Base-by-base conservation (phyloP, 1,284 basidiomycete species). In the Volvariella surrecta region DNA sequence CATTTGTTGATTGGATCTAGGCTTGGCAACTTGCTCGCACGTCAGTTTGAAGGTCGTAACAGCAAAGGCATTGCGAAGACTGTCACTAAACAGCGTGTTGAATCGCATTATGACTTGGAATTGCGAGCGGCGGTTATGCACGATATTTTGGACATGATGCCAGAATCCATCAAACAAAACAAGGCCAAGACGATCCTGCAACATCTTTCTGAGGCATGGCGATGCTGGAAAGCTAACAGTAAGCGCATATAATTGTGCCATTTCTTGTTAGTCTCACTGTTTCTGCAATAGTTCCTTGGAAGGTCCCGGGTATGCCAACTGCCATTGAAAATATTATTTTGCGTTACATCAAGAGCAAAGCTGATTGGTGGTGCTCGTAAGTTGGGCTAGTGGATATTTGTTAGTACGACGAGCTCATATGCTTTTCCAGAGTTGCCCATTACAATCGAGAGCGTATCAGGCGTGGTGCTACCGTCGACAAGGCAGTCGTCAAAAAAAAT, bases 301-400 rank as follows among this genome's bases (percentile, higher is more conserved):
- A 94, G 63, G 92, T 95, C 3, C 91, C 90, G 9, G 92, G 92
- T 42, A 95, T 96, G 89, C 92, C 96, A 0, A 95, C 94, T 0
- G 90, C 96, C 4, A 96, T 99, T 52, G 96, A 99, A 68, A 99
- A 98, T 64, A 96, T 99, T 62, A 98, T 99, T 53, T 66, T 99
- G 37, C 87, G 96, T 42, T 99, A 99, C 67, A 95, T 99, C 77
- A 99, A 99, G 77, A 89, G 84, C 65, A 99, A 99, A 73, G 89
- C 92, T 8, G 96, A 99, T 61, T 97, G 93, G 93, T 99, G 94
- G 93, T 89, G 88, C 52, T 96, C 90, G 64, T 90, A 76, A 49
- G 87, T 82, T 3, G 17, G 10, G 13, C 13, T 7, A 15, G 7
- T 21, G 28, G 1, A 22, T 2, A n/a, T n/a, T n/a, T 28, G 24